phyloP scores from a whole-genome alignment of 495 filamentous ascomycete genomes.

The Aspergillus conjunctus region DNA sequence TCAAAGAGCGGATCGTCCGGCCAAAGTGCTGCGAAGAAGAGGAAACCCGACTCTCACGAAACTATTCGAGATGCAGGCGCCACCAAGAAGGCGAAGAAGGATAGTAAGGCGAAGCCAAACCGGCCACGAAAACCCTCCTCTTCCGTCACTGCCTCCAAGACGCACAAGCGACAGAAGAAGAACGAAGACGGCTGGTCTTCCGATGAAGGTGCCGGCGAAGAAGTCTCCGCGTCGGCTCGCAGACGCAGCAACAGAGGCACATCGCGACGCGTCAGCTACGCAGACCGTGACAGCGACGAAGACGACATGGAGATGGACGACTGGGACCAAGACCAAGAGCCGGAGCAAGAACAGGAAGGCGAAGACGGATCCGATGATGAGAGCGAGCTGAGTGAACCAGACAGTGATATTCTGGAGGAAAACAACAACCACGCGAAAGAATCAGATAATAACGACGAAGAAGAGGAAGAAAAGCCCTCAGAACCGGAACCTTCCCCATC shows the following conservation, averaged over 20 bases:
- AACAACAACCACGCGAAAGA: slow-evolving; percentile 5
- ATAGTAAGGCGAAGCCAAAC: slow-evolving; percentile 32
- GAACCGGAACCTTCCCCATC: slow-evolving; percentile 28
- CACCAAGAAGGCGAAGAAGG: slow-evolving; percentile 49
- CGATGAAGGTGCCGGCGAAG: slow-evolving; percentile 35
- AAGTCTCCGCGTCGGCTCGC: slow-evolving; percentile 32
- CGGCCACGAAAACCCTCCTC: slow-evolving; percentile 47
- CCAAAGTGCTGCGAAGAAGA: slow-evolving; percentile 43
- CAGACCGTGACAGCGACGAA: slow-evolving; percentile 58
- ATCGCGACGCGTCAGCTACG: slow-evolving; percentile 49
- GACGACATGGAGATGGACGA: slow-evolving; percentile 58
- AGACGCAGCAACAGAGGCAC: slow-evolving; percentile 46
- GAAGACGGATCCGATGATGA: slow-evolving; percentile 28
- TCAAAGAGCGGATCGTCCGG: slow-evolving; percentile 36
- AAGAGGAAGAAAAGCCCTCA: slow-evolving; percentile 24
- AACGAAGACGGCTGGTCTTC: slow-evolving; percentile 48
- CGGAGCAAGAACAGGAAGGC: slow-evolving; percentile 33
- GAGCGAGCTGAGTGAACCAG: slow-evolving; percentile 22
- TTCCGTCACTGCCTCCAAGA: slow-evolving; percentile 40
- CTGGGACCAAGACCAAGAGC: slow-evolving; percentile 35
- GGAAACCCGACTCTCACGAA: slow-evolving; percentile 47
- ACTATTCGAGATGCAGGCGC: slow-evolving; percentile 34
- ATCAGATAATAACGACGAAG: slow-evolving; percentile 26
- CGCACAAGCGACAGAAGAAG: slow-evolving; percentile 48
- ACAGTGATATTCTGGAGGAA: slow-evolving; percentile 22